These are phyloP conservation scores for Phoma herbarum DNA, from an alignment of 2,329 filamentous ascomycete species.

Conservation along the genomic window DNA sequence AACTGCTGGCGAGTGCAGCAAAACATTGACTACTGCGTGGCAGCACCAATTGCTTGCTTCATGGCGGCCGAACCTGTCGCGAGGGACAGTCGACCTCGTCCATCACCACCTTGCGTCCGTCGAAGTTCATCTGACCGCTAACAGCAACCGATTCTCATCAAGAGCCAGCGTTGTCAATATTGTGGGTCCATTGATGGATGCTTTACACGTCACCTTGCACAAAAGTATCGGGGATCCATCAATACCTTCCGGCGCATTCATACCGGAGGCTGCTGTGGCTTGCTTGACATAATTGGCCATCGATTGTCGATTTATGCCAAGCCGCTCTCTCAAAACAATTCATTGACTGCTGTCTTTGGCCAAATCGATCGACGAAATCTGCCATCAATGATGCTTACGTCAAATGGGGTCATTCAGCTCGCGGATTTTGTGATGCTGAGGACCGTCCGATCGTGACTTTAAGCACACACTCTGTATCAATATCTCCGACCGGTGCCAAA, in stretches of 20 bases:
- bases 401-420: neutral
- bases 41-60: slow-evolving; percentile 10
- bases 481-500: slow-evolving; percentile 13
- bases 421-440: neutral
- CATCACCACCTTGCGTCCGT: neutral
- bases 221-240: slow-evolving; percentile 9
- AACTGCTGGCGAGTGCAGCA: slow-evolving; percentile 34
- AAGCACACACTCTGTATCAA: slow-evolving; percentile 21
- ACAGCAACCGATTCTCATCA: neutral
- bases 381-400: neutral
- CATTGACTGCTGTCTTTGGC: neutral
- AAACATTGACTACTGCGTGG: slow-evolving; percentile 14
- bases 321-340: slow-evolving; percentile 7
- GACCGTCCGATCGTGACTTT: slow-evolving; percentile 1
- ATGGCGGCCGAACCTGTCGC: neutral
- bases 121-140: neutral
- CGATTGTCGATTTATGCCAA: slow-evolving; percentile 8
- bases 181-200: slow-evolving; percentile 13
- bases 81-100: neutral
- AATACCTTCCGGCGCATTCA: slow-evolving; percentile 8
- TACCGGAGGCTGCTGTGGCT: slow-evolving; percentile 13
- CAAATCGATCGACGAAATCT: neutral
- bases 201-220: slow-evolving; percentile 24
- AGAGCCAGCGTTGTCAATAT: neutral
- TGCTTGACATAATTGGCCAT: slow-evolving; percentile 14